These are phyloP conservation scores for Carex littledalei DNA, from an alignment of 176 grass and related monocot species.

Conservation along the genomic window DNA sequence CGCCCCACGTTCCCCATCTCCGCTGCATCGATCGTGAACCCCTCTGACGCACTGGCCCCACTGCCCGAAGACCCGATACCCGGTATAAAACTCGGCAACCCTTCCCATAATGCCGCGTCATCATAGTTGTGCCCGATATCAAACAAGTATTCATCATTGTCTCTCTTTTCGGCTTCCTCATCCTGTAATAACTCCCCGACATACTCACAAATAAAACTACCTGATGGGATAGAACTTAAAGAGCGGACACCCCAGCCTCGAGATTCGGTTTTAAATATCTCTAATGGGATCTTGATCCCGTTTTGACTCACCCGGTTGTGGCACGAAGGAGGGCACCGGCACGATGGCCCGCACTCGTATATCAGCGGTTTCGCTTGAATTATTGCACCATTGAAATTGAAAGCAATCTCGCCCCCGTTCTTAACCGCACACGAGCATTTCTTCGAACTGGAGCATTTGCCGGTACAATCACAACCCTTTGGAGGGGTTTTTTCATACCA, in stretches of 20 bases:
- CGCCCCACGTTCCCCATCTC: conserved; percentile 60
- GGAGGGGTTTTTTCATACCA: conserved; percentile 27
- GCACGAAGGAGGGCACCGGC: conserved; percentile 56
- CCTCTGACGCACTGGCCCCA: conserved; percentile 24
- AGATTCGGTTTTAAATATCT: conserved; percentile 58
- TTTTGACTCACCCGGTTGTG: conserved; percentile 61
- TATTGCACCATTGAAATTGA: conserved; percentile 53
- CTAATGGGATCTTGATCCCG: conserved; percentile 57
- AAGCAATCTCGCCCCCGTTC: conserved; percentile 72
- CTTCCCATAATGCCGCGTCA: conserved; percentile 31
- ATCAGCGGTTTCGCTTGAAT: conserved; percentile 50
- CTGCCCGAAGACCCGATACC: conserved; percentile 8
- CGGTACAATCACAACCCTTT: conserved; percentile 46
- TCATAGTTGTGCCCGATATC: conserved; percentile 53
- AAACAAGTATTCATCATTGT: conserved; percentile 63
- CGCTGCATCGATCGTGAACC: conserved; percentile 60
- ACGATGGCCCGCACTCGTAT: conserved; percentile 71
- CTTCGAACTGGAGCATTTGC: conserved; percentile 44
- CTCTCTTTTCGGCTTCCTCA: conserved; percentile 41
- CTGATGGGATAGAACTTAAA: conserved; percentile 57
- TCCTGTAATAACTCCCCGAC: conserved; percentile 48
- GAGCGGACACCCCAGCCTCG: conserved; percentile 82
- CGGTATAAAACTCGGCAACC: conserved; percentile 13
- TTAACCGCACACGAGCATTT: conserved; percentile 49
- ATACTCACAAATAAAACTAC: conserved; percentile 78